Evolutionary conservation across 352 stramenopile genomes (phyloP), one percentile per base, ranked within the genome.

Genomic region (Phytopythium chamaehyphon): DNA sequence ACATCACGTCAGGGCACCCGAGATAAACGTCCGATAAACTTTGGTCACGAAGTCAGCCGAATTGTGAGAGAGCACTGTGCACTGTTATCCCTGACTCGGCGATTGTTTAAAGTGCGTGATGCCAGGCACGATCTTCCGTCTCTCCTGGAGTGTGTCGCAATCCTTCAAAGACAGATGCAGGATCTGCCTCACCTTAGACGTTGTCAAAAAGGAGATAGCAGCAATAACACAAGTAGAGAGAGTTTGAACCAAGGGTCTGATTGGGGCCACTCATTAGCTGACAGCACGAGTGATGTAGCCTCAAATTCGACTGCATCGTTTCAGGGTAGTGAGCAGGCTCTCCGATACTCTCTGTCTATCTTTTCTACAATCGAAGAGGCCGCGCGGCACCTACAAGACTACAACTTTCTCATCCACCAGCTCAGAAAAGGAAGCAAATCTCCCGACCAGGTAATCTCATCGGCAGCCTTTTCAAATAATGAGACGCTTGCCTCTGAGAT

Each of bases 301-400:
- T 64, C 53, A 1, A 42, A 56, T 12, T 58, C 62, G 1, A 31
- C 24, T 6, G 42, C 42, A 2, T 64, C 47, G 1, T 57, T 66
- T 12, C 23, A 19, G 1, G 50, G 48, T 21, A 66, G 59, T 21
- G 49, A 70, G 0, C 40, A 58, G 6, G 59, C 57, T 23, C 24
- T 71, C 11, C 47, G 51, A 37, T 18, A 56, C 0, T 67, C 70
- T 10, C 55, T 72, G 7, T 78, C 76, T 0, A 60, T 84, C 2
- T 64, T 87, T 24, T 48, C 58, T 6, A 75, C 62, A 2, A 71
- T 89, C 24, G 73, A 81, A 50, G 69, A 78, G 6, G 70, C 82
- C 6, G 75, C 73, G 6, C 64, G 66, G 0, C 69, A 86, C 33
- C 55, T 89, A 1, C 78, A 87, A 46, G 78, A 87, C 49, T 87